Conservation (phyloP, 805 yeast species). For the Hanseniaspora thailandica region DNA sequence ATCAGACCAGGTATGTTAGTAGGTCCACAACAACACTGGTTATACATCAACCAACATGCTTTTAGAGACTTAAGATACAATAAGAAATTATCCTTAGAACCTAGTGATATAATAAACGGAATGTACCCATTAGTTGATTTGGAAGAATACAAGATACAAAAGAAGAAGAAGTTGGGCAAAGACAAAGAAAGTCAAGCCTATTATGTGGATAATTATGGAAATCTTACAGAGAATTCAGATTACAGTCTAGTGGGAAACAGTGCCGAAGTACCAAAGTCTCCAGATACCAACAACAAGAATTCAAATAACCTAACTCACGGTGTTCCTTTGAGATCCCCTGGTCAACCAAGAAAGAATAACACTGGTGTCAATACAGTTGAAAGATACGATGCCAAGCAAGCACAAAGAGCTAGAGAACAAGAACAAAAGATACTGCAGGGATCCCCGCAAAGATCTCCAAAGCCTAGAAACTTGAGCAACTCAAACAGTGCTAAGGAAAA, state of each 20-base stretch:
- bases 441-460: slow-evolving; percentile 12
- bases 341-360: slow-evolving; percentile 78
- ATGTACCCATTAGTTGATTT: slow-evolving; percentile 49
- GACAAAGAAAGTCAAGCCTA: slow-evolving; percentile 26
- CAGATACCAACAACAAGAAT: slow-evolving; percentile 2
- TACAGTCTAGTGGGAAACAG: slow-evolving; percentile 27
- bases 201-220: slow-evolving; percentile 16
- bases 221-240: slow-evolving; percentile 26
- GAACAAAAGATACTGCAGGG: slow-evolving; percentile 14
- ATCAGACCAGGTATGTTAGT: slow-evolving; percentile 99
- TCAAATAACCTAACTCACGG: slow-evolving; percentile 46
- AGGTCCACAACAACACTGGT: slow-evolving; percentile 99
- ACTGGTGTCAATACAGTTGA: slow-evolving; percentile 28
- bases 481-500: slow-evolving; percentile 12
- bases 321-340: slow-evolving; percentile 87
- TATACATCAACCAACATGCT: slow-evolving; percentile 88
- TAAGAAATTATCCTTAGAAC: slow-evolving; percentile 61
- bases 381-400: slow-evolving; percentile 15
- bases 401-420: slow-evolving; percentile 12
- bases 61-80: slow-evolving; percentile 94
- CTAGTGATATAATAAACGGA: slow-evolving; percentile 58
- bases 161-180: slow-evolving; percentile 27
- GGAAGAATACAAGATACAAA: slow-evolving; percentile 49
- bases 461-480: slow-evolving; percentile 14
- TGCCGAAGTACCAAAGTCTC: slow-evolving; percentile 24